These are phyloP conservation scores for Eucalyptus leucophloia DNA, from an alignment of 345 rosid species.

Conservation along the genomic window DNA sequence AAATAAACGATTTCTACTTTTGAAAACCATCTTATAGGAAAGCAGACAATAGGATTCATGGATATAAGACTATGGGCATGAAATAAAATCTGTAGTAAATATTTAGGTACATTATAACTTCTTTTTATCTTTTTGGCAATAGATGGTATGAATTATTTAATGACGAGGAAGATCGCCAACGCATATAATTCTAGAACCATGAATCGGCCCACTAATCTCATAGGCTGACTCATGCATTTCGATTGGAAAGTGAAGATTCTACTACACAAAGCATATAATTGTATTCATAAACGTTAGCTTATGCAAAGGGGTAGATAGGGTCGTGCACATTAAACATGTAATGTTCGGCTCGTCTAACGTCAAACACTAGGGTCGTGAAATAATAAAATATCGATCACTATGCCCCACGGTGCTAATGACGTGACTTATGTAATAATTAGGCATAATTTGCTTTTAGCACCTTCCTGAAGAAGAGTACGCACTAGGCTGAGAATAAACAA, in stretches of 20 bases:
- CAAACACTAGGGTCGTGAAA: not conserved
- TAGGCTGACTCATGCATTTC: not conserved
- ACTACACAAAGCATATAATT: not conserved
- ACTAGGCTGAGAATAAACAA: not conserved
- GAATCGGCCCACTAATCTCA: not conserved
- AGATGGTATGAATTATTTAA: not conserved
- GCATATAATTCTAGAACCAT: not conserved
- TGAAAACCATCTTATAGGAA: not conserved
- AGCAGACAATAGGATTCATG: not conserved
- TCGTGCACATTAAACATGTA: not conserved
- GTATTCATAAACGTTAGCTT: not conserved
- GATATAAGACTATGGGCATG: not conserved
- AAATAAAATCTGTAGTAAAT: not conserved
- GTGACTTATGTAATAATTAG: not conserved
- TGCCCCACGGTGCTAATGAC: not conserved
- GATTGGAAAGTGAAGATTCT: not conserved
- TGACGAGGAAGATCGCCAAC: not conserved
- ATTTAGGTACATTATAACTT: not conserved
- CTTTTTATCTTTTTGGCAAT: not conserved
- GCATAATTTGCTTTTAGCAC: not conserved
- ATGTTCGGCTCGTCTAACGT: not conserved
- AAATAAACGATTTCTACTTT: not conserved
- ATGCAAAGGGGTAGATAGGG: not conserved
- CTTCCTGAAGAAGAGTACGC: not conserved
- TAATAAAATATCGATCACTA: not conserved